Base-by-base conservation (phyloP, 768 basidiomycete species). In the Sporobolomyces phaffii region DNA sequence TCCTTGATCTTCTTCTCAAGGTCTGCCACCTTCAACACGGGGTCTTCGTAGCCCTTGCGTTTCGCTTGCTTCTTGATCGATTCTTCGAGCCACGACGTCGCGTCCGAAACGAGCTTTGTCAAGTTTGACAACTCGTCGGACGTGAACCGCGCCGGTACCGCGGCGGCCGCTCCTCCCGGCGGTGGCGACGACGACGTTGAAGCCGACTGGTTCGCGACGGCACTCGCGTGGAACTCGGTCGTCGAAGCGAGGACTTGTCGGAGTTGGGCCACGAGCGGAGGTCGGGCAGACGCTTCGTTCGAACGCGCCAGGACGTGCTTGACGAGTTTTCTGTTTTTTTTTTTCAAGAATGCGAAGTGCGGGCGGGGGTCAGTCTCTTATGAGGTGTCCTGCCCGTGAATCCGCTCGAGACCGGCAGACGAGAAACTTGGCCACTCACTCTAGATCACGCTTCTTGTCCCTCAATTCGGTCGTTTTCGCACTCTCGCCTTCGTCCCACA, bases 231-330 rank as follows among this genome's bases (percentile, higher is more conserved):
- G 86, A 98, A 99, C n/a, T 89, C 77, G 20, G 78, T 74, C 10
- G 78, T 77, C 14, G 77, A 72, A 33, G 74, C 72, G 73, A 81
- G 76, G 82, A 86, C 64, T 85, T 88, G 78, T 82, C 87, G 89
- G 84, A 99, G 79, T 85, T 91, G 88, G 75, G 91, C 88, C 60
- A 98, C 81, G 2, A 87, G 85, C 68, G 85, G 83, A 5, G 89
- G 88, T 78, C 96, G 91, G 33, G 85, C 85, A 70, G 88, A 85
- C 50, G 89, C 87, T 78, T 99, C 96, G 76, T 85, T 84, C 80
- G 92, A 91, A 17, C 96, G 89, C 76, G 87, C 84, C 10, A 60
- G 53, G 51, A 72, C 54, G 48, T 69, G 62, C 52, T 90, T 82
- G 69, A 96, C 85, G 7, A 91, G 90, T 41, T 81, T 81, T 74